These are phyloP conservation scores for Ampelomyces quisqualis DNA, from an alignment of 2,329 filamentous ascomycete genomes.

Conservation along the genomic window DNA sequence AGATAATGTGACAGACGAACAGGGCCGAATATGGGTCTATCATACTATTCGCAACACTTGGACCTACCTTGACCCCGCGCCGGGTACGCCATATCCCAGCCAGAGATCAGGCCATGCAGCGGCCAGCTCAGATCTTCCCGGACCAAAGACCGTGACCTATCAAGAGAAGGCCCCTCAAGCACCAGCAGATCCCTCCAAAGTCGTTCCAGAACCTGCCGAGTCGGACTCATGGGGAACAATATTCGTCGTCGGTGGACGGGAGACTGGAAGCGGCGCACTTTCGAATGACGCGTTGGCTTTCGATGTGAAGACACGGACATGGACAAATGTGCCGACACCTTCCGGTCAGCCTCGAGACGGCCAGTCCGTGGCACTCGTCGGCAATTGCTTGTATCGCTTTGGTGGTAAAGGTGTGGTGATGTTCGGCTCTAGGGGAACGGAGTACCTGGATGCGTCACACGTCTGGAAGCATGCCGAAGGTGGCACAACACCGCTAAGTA, in stretches of 20 bases:
- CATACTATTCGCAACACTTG: constrained; percentile 46
- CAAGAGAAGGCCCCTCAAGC: constrained; percentile 42
- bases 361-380: constrained; percentile 49
- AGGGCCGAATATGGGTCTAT: constrained; percentile 50
- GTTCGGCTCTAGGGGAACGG: constrained; percentile 22
- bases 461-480: constrained; percentile 41
- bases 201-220: constrained; percentile 46
- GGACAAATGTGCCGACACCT: constrained; percentile 53
- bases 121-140: constrained; percentile 45
- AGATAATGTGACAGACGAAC: constrained; percentile 30
- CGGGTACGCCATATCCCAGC: constrained; percentile 25
- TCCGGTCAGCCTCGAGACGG: constrained; percentile 41
- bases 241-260: constrained; percentile 53
- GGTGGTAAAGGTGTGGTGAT: constrained; percentile 36
- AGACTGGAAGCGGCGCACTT: constrained; percentile 21
- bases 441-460: constrained; percentile 37
- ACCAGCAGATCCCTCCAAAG: constrained; percentile 44
- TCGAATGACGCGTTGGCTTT: constrained; percentile 55
- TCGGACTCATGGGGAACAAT: constrained; percentile 52
- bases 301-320: constrained; percentile 51
- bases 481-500: constrained; percentile 38
- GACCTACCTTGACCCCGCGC: constrained; percentile 43
- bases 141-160: constrained; percentile 35
- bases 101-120: constrained; percentile 42
- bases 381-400: constrained; percentile 52